phyloP scores from a whole-genome alignment of 805 yeast genomes.

The Cyberlindnera xishuangbannaensis region DNA sequence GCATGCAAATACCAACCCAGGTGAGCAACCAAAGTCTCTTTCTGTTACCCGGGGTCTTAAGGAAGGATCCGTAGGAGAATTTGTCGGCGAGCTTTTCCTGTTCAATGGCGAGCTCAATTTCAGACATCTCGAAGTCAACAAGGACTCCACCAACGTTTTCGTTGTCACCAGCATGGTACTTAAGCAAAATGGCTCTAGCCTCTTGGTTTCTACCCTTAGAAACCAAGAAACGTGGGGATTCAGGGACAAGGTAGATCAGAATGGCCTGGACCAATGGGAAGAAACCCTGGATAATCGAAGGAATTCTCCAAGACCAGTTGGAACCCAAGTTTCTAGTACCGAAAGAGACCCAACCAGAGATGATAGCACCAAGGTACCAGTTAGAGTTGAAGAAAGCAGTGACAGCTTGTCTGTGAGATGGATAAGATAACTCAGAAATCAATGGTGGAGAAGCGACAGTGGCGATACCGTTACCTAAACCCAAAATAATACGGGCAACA shows the following conservation, averaged over 20 bases:
- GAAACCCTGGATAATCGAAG: conserved; percentile 45
- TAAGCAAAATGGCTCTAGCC: conserved; percentile 37
- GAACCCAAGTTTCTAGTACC: conserved; percentile 32
- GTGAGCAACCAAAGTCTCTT: conserved; percentile 35
- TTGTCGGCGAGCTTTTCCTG: conserved; percentile 32
- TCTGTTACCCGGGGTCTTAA: conserved; percentile 34
- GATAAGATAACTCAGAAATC: conserved; percentile 47
- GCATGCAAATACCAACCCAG: conserved; percentile 30
- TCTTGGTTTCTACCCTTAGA: conserved; percentile 37
- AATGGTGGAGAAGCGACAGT: conserved; percentile 44
- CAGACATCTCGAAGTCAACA: conserved; percentile 36
- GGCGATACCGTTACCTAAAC: conserved; percentile 41
- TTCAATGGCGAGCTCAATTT: conserved; percentile 36
- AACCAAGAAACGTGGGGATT: conserved; percentile 42
- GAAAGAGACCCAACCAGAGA: conserved; percentile 47
- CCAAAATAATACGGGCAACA: conserved; percentile 38
- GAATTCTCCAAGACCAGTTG: conserved; percentile 48
- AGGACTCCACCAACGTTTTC: conserved; percentile 24
- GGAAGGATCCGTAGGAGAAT: conserved; percentile 34
- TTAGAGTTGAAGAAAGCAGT: conserved; percentile 45
- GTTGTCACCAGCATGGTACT: conserved; percentile 34
- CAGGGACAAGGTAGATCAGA: conserved; percentile 39
- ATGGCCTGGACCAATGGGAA: conserved; percentile 38
- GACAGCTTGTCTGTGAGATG: conserved; percentile 35
- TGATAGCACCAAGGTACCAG: conserved; percentile 50